Evolutionary conservation across 129 eudicot genomes (phyloP).

Genomic region (Flaveria sonorensis): DNA sequence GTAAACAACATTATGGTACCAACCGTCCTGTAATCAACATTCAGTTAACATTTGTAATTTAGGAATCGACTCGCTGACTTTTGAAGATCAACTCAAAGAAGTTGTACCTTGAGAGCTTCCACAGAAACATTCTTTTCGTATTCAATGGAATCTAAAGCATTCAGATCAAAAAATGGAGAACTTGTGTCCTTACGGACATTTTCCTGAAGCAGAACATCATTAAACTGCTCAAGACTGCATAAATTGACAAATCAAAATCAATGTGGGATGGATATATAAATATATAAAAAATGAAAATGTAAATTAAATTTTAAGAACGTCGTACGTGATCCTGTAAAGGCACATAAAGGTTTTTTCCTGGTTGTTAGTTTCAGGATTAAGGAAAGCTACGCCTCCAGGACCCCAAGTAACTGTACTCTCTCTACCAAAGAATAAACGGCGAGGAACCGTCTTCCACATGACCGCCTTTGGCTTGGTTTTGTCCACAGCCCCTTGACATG

Average conservation of each 20-base stretch:
- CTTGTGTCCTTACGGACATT: constrained; percentile 42
- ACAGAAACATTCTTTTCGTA: constrained; percentile 33
- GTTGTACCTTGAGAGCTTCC: constrained; percentile 65
- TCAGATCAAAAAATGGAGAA: constrained; percentile 60
- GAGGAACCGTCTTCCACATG: constrained; percentile 72
- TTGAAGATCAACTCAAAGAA: constrained; percentile 13
- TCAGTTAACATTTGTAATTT: background rate
- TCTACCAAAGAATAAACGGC: constrained; percentile 84
- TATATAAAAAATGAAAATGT: background rate
- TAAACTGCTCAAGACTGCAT: constrained; percentile 96
- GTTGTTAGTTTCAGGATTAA: constrained; percentile 62
- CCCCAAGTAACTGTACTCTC: constrained; percentile 83
- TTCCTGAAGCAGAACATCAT: constrained; percentile 92
- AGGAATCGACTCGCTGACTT: background rate
- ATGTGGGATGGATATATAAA: background rate
- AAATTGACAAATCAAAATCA: constrained; percentile 18
- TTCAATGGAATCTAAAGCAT: constrained; percentile 49
- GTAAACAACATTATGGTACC: constrained; percentile 87
- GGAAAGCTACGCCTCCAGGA: constrained; percentile 96
- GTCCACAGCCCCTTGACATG: constrained; percentile 75
- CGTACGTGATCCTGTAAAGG: constrained; percentile 83
- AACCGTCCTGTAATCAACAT: constrained; percentile 57
- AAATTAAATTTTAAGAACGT: background rate
- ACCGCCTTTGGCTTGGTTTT: constrained; percentile 71
- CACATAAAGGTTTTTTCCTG: constrained; percentile 68